A percentile compares a stretch with the other conserved stretches of the same genome.
Evolutionary conservation across 495 filamentous ascomycete species (phyloP).

Genomic region (Aspergillus bertholletiae): DNA sequence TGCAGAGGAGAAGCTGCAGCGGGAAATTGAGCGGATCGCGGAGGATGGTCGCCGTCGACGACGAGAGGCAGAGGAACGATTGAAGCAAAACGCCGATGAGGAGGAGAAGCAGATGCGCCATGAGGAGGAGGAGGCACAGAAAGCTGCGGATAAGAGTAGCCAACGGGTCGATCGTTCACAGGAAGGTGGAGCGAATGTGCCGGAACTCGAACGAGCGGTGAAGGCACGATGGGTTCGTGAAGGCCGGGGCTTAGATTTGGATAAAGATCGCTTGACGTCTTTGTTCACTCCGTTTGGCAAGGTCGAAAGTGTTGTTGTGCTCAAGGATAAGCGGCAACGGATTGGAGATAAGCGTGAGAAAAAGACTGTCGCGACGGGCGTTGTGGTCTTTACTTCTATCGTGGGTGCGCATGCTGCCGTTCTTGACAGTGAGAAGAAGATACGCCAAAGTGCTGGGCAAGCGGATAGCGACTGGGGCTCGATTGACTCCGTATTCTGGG

Average conservation of each 20-base stretch:
- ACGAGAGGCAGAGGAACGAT: slow-evolving; percentile 46
- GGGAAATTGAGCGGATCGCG: slow-evolving; percentile 58
- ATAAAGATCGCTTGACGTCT: slow-evolving; percentile 37
- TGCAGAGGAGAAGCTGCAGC: slow-evolving; percentile 54
- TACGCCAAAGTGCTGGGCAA: slow-evolving; percentile 19
- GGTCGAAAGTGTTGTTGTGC: slow-evolving; percentile 50
- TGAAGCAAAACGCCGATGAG: slow-evolving; percentile 48
- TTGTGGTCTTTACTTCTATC: slow-evolving; percentile 56
- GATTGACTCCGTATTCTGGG: slow-evolving; percentile 57
- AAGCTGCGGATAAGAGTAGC: slow-evolving; percentile 27
- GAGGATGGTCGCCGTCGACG: slow-evolving; percentile 58
- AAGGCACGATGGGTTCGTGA: slow-evolving; percentile 58
- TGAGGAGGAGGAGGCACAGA: slow-evolving; percentile 34
- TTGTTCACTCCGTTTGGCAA: slow-evolving; percentile 54
- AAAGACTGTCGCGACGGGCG: slow-evolving; percentile 49
- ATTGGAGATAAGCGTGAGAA: slow-evolving; percentile 51
- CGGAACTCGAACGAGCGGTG: slow-evolving; percentile 56
- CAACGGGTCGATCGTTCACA: slow-evolving; percentile 39
- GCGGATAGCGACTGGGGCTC: slow-evolving; percentile 38
- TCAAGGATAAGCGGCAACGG: slow-evolving; percentile 53
- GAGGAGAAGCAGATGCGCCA: slow-evolving; percentile 37
- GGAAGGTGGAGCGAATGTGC: slow-evolving; percentile 42
- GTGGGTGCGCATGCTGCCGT: slow-evolving; percentile 60
- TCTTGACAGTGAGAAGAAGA: slow-evolving; percentile 46
- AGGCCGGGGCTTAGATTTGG: slow-evolving; percentile 38